Evolutionary conservation across 306 rosid genomes (phyloP).

Genomic region (Casuarina equisetifolia): DNA sequence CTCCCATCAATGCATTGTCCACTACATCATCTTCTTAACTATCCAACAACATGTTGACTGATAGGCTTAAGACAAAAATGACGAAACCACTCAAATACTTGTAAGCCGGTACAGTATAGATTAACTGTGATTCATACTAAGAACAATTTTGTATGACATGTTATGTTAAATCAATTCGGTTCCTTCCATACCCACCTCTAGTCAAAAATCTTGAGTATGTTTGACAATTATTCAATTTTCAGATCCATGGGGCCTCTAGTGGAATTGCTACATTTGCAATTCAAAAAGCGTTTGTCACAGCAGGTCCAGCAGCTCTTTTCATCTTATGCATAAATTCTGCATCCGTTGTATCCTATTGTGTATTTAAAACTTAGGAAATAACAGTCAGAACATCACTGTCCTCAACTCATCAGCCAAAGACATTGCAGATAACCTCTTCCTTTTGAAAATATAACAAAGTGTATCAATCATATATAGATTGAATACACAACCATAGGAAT

Average conservation of each 20-base stretch:
- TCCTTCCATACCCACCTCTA: background rate
- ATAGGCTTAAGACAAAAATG: background rate
- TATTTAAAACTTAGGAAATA: too few species aligned
- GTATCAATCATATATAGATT: too few species aligned
- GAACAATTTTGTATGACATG: background rate
- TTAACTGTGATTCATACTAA: background rate
- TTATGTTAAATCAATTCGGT: background rate
- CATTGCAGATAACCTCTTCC: too few species aligned
- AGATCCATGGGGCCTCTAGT: conserved; percentile 61
- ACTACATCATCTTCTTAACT: background rate
- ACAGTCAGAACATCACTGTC: too few species aligned
- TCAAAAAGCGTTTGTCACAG: conserved; percentile 51
- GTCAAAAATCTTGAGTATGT: conserved; percentile 4
- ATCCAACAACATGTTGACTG: background rate
- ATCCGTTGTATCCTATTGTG: background rate
- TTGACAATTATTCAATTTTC: conserved; percentile 8
- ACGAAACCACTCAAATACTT: background rate
- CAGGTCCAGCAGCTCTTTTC: conserved; percentile 35
- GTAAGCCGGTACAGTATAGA: background rate
- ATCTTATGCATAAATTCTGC: background rate
- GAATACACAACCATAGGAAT: too few species aligned
- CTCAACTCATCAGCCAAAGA: too few species aligned
- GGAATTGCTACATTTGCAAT: conserved; percentile 47
- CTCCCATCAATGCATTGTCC: background rate
- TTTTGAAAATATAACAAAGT: too few species aligned